Percentiles rank a stretch among this genome's conserved stretches.
These are phyloP conservation scores for Lasiosphaeria miniovina DNA, from an alignment of 495 filamentous ascomycete genomes.

Conservation along the genomic window DNA sequence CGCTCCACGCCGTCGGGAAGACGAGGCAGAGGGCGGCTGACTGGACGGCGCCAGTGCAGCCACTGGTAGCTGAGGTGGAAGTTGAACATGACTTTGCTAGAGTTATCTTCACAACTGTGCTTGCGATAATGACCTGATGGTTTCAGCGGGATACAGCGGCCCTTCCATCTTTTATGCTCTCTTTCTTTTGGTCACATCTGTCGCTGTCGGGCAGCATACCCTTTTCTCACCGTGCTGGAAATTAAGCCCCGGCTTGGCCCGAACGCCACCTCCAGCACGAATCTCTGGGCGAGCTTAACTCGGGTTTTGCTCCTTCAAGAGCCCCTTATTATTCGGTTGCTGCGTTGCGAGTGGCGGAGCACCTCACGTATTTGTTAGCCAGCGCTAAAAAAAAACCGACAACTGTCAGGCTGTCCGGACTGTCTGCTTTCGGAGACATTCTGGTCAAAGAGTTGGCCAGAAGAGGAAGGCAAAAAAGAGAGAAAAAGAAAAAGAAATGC, in stretches of 20 bases:
- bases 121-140: not conserved
- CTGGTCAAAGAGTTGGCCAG: not conserved
- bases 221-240: not conserved
- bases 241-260: not conserved
- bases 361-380: not conserved
- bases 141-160: not conserved
- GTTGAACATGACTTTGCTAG: slow-evolving; percentile 7
- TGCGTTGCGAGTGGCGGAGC: not conserved
- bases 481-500: not conserved
- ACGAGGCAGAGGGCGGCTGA: slow-evolving; percentile 17
- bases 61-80: slow-evolving; percentile 27
- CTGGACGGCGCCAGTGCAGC: slow-evolving; percentile 24
- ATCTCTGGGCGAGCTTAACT: not conserved
- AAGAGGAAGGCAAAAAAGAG: not conserved
- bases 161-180: not conserved
- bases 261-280: not conserved
- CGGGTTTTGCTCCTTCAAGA: not conserved
- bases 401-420: not conserved
- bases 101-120: not conserved
- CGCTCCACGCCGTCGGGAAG: slow-evolving; percentile 32
- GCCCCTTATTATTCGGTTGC: not conserved
- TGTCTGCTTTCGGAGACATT: not conserved
- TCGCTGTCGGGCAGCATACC: not conserved
- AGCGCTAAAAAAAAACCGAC: not conserved
- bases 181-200: not conserved